A percentile compares a stretch with the other conserved stretches of the same genome.
These are phyloP conservation scores for Vitis labrusca DNA, from an alignment of 164 flowering plant genomes.

Conservation along the genomic window DNA sequence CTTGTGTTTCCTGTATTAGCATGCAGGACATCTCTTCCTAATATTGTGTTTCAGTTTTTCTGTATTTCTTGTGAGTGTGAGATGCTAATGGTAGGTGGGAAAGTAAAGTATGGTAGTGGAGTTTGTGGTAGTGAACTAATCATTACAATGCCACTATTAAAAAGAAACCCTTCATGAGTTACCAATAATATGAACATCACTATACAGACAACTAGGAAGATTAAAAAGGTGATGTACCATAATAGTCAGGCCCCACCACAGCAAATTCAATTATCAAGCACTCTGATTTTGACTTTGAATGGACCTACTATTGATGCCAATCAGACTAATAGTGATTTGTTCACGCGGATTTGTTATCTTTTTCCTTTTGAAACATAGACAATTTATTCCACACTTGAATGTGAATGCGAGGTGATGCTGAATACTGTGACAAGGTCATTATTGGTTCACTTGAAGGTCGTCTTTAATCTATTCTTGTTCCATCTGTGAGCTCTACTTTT, in stretches of 20 bases:
- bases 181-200: background rate
- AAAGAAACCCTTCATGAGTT: background rate
- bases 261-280: constrained; percentile 8
- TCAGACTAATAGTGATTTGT: background rate
- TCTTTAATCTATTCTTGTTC: no score
- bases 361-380: background rate
- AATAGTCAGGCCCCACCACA: constrained; percentile 7
- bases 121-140: background rate
- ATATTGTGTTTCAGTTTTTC: no score
- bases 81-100: background rate
- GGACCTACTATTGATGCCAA: constrained; percentile 5
- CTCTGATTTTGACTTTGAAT: constrained; percentile 8
- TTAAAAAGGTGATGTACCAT: constrained; percentile 2
- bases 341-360: background rate
- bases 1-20: no score
- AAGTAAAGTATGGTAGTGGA: background rate
- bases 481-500: no score
- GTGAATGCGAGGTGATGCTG: background rate
- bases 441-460: background rate
- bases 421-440: no score
- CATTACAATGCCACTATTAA: background rate
- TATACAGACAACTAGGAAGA: constrained; percentile 3
- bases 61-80: no score
- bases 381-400: background rate
- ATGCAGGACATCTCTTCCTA: no score